phyloP scores from a whole-genome alignment of 2,329 filamentous ascomycete genomes.

The Clarireedia hainanense region DNA sequence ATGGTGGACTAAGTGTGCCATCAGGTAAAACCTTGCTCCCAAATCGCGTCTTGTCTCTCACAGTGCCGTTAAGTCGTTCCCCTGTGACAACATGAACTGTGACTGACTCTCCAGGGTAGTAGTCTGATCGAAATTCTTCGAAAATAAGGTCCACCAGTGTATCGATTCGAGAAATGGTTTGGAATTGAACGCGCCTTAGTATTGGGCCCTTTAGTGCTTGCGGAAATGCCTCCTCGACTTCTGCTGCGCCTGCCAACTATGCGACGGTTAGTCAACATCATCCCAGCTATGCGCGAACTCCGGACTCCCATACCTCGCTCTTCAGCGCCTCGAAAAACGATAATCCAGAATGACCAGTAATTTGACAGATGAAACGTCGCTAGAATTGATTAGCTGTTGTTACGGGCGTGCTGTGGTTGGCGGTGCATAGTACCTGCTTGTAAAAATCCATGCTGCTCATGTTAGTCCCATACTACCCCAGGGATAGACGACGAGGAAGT shows the following conservation, averaged over 20 bases:
- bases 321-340: slow-evolving; percentile 88
- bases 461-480: slow-evolving; percentile 3
- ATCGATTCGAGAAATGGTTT: slow-evolving; percentile 81
- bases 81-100: slow-evolving; percentile 62
- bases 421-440: slow-evolving; percentile 57
- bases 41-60: slow-evolving; percentile 81
- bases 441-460: slow-evolving; percentile 77
- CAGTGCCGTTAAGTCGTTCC: slow-evolving; percentile 63
- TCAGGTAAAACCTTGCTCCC: slow-evolving; percentile 54
- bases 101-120: slow-evolving; percentile 82
- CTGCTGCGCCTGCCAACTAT: slow-evolving; percentile 70
- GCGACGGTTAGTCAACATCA: slow-evolving; percentile 24
- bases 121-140: slow-evolving; percentile 79
- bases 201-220: slow-evolving; percentile 87
- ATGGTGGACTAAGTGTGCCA: slow-evolving; percentile 61
- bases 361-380: slow-evolving; percentile 87
- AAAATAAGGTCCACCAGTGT: slow-evolving; percentile 62
- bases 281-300: neutral
- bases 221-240: slow-evolving; percentile 87
- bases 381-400: slow-evolving; percentile 21
- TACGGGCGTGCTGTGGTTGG: neutral
- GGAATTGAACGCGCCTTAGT: slow-evolving; percentile 84
- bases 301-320: slow-evolving; percentile 63
- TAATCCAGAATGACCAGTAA: slow-evolving; percentile 84
- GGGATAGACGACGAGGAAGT: slow-evolving; percentile 1